A percentile compares a stretch with the other conserved stretches of the same genome.
Evolutionary conservation across 129 eudicot genomes (phyloP).

Genomic region (Flaveria robusta): DNA sequence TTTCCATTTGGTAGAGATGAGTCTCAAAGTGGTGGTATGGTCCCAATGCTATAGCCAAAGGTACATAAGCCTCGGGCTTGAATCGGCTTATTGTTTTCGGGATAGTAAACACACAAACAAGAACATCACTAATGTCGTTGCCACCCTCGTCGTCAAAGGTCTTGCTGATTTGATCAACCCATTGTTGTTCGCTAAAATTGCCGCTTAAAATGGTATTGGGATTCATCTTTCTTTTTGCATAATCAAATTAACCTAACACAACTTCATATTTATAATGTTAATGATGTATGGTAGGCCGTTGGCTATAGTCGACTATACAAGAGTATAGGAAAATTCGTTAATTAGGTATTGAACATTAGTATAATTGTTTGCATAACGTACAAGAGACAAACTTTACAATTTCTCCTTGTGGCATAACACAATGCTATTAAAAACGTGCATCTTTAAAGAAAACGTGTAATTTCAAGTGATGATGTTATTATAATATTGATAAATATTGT

Average conservation of each 20-base stretch:
- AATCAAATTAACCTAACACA: neutral
- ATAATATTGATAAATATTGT: neutral
- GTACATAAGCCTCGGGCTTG: constrained; percentile 55
- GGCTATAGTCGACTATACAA: constrained; percentile 1
- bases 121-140: constrained; percentile 19
- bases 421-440: neutral
- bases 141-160: constrained; percentile 25
- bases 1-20: constrained; percentile 45
- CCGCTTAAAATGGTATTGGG: constrained; percentile 32
- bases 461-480: neutral
- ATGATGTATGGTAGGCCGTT: constrained; percentile 10
- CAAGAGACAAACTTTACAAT: constrained; percentile 2
- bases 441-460: neutral
- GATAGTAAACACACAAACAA: constrained; percentile 37
- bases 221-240: neutral
- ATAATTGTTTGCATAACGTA: constrained; percentile 28
- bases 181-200: constrained; percentile 39
- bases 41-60: constrained; percentile 43
- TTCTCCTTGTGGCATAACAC: neutral
- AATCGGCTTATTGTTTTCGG: constrained; percentile 27
- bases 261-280: constrained; percentile 14
- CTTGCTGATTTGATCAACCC: constrained; percentile 42
- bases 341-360: neutral
- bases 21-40: constrained; percentile 50
- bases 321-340: constrained; percentile 9